Percentiles rank a stretch among this genome's conserved stretches.
Conservation (phyloP, 805 yeast species). For the Spathaspora hagerdaliae region DNA sequence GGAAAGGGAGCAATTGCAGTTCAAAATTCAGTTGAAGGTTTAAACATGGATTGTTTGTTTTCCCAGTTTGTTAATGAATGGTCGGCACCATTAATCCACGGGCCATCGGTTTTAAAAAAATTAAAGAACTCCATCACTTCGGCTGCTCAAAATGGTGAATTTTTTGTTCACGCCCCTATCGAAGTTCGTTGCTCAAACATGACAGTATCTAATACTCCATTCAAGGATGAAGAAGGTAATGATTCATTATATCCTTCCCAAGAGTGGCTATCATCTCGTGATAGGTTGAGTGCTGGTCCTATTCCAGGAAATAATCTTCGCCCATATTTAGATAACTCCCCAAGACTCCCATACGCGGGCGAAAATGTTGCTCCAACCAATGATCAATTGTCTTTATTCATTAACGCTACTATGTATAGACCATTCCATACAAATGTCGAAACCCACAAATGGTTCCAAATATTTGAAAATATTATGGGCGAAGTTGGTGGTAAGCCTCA, state of each 20-base stretch:
- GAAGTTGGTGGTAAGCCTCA: conserved; percentile 92
- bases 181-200: conserved; percentile 93
- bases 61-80: conserved; percentile 94
- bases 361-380: conserved; percentile 49
- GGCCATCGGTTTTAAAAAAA: conserved; percentile 65
- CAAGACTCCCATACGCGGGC: conserved; percentile 51
- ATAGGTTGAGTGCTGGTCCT: conserved; percentile 63
- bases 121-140: conserved; percentile 56
- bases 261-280: conserved; percentile 51
- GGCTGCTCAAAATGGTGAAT: conserved; percentile 60
- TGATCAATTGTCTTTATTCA: conserved; percentile 75
- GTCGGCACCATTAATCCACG: conserved; percentile 86
- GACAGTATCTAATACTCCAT: conserved; percentile 43
- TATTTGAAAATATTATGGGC: conserved; percentile 75
- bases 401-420: conserved; percentile 93
- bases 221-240: conserved; percentile 31
- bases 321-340: conserved; percentile 80
- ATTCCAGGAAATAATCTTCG: conserved; percentile 79
- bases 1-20: conserved; percentile 64
- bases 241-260: conserved; percentile 38
- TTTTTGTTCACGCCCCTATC: conserved; percentile 89
- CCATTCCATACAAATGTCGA: conserved; percentile 81
- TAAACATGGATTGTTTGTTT: conserved; percentile 93
- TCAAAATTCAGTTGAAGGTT: conserved; percentile 77
- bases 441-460: conserved; percentile 73